These are phyloP conservation scores for Cicer judaicum DNA, from an alignment of 306 rosid species.

Conservation along the genomic window DNA sequence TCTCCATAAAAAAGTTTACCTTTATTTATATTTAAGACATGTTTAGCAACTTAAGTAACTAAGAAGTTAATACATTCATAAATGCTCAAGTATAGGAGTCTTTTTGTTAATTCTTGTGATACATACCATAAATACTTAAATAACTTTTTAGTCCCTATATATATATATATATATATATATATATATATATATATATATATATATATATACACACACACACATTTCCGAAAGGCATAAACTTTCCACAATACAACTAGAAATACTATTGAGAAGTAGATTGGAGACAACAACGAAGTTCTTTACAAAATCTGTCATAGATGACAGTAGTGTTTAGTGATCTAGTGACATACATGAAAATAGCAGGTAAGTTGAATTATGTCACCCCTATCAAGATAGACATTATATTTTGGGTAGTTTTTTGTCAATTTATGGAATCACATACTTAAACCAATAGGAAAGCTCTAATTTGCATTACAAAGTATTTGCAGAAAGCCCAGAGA, in stretches of 20 bases:
- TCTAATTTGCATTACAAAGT: not conserved
- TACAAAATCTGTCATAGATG: not conserved
- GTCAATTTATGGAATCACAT: not conserved
- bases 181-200: no score
- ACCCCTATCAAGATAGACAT: not conserved
- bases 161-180: no score
- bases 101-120: not conserved
- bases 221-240: not conserved
- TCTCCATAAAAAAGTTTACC: slow-evolving; percentile 3
- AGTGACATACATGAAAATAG: not conserved
- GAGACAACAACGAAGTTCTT: no score
- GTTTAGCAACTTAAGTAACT: not conserved
- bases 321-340: not conserved
- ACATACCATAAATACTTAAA: not conserved
- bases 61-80: not conserved
- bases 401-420: not conserved
- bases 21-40: no score
- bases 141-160: not conserved
- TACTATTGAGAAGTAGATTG: not conserved
- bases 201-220: no score
- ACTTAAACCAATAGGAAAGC: not conserved
- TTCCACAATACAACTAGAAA: not conserved
- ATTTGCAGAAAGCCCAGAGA: not conserved
- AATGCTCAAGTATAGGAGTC: not conserved
- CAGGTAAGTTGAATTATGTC: not conserved